A percentile compares a stretch with the other conserved stretches of the same genome.
Evolutionary conservation across 306 rosid species (phyloP).

Genomic region (Casuarina equisetifolia): DNA sequence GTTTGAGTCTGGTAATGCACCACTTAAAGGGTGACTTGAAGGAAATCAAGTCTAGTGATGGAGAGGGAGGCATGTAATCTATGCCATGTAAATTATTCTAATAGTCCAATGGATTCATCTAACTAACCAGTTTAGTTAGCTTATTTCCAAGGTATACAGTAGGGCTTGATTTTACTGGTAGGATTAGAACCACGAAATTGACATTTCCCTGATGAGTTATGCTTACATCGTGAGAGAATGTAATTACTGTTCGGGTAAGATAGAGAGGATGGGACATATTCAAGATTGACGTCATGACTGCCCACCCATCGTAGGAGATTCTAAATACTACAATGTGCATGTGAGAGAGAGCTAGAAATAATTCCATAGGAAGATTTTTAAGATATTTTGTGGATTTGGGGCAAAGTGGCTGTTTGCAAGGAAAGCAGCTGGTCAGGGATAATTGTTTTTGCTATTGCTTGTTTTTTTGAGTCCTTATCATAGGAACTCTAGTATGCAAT

Average conservation of each 20-base stretch:
- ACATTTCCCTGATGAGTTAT: not conserved
- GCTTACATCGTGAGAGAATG: not conserved
- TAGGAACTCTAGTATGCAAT: not conserved
- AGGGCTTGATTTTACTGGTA: not conserved
- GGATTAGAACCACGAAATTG: not conserved
- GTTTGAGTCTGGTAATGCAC: slow-evolving; percentile 1
- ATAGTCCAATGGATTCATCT: not conserved
- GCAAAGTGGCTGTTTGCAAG: not conserved
- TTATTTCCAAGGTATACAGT: not conserved
- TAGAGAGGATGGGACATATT: no score
- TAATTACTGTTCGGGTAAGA: not conserved
- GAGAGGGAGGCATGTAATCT: slow-evolving; percentile 3
- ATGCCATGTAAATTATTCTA: not conserved
- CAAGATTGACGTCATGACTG: no score
- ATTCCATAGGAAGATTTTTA: not conserved
- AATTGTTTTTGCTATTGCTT: not conserved
- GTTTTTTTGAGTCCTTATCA: not conserved
- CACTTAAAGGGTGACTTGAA: slow-evolving; percentile 9
- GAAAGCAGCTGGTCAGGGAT: not conserved
- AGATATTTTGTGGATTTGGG: not conserved
- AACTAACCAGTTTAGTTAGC: not conserved
- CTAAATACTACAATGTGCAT: not conserved
- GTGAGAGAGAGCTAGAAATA: not conserved
- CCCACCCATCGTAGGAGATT: not conserved
- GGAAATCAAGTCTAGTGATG: slow-evolving; percentile 20